These are phyloP conservation scores for Apostasia ramifera DNA, from an alignment of 106 monocot genomes.

Conservation along the genomic window DNA sequence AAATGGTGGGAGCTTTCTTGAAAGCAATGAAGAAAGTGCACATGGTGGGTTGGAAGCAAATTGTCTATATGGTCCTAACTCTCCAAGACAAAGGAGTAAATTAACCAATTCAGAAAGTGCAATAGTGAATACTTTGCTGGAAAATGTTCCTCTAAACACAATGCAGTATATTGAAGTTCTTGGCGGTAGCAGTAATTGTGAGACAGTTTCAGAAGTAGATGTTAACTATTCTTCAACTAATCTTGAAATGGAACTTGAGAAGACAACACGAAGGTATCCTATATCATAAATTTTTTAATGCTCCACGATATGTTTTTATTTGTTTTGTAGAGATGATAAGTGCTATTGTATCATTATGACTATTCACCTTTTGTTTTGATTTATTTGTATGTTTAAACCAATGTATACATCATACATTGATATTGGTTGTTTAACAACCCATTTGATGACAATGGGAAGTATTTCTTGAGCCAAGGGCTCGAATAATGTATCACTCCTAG, in stretches of 20 bases:
- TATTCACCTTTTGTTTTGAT: background rate
- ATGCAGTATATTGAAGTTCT: constrained; percentile 27
- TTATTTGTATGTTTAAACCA: background rate
- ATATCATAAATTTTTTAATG: background rate
- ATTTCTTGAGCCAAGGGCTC: too few relatives aligned
- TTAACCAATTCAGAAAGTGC: constrained; percentile 51
- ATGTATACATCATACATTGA: too few relatives aligned
- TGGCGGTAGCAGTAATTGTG: constrained; percentile 3
- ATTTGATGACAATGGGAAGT: too few relatives aligned
- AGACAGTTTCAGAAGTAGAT: constrained; percentile 17
- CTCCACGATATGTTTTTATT: background rate
- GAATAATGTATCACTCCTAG: too few relatives aligned
- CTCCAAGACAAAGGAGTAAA: constrained; percentile 67
- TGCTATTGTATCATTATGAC: background rate
- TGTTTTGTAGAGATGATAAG: background rate
- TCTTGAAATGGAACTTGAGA: constrained; percentile 33
- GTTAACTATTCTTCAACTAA: background rate
- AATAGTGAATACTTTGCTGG: constrained; percentile 59
- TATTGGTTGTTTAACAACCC: too few relatives aligned
- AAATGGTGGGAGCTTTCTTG: background rate
- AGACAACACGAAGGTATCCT: constrained; percentile 56
- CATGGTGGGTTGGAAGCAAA: constrained; percentile 27
- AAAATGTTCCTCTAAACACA: constrained; percentile 45
- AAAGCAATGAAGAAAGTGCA: background rate
- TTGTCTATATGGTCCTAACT: constrained; percentile 89